Evolutionary conservation across 441 rosid genomes (phyloP).

Genomic region (Populus hybrid): DNA sequence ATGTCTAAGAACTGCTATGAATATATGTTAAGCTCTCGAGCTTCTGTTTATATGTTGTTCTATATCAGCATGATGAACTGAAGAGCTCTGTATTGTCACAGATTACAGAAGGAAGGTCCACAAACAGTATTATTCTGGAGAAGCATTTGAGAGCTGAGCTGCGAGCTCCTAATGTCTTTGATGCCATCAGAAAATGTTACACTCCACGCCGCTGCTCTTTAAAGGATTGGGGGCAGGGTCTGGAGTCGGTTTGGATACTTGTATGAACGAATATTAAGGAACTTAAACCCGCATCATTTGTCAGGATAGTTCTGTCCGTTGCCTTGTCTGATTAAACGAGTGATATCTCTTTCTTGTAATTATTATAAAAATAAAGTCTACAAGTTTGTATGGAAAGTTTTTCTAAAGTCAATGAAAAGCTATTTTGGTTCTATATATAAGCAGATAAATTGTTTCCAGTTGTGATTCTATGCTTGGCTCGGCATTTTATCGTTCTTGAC

Average conservation of each 20-base stretch:
- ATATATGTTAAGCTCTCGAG: not conserved
- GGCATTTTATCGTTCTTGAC: not conserved
- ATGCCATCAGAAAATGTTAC: not conserved
- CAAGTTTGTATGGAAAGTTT: not conserved
- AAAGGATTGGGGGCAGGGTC: not conserved
- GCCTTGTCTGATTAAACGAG: not conserved
- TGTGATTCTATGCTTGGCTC: not conserved
- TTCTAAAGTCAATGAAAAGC: not conserved
- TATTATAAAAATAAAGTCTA: not conserved
- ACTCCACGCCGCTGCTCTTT: not conserved
- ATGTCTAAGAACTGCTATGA: not conserved
- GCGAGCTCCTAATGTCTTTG: not conserved
- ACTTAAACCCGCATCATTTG: too few species aligned
- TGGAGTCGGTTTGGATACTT: not conserved
- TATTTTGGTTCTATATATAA: not conserved
- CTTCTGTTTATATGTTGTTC: not conserved
- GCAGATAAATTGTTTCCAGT: not conserved
- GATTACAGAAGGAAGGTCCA: slow-evolving; percentile 51
- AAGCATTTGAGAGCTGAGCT: slow-evolving; percentile 29
- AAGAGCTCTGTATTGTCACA: not conserved
- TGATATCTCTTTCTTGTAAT: not conserved
- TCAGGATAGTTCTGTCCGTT: too few species aligned
- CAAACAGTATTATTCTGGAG: slow-evolving; percentile 36
- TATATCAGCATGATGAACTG: not conserved
- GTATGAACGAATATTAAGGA: too few species aligned